A percentile compares a stretch with the other conserved stretches of the same genome.
These are phyloP conservation scores for Neurospora sp. DNA, from an alignment of 495 filamentous ascomycete species.

Conservation along the genomic window DNA sequence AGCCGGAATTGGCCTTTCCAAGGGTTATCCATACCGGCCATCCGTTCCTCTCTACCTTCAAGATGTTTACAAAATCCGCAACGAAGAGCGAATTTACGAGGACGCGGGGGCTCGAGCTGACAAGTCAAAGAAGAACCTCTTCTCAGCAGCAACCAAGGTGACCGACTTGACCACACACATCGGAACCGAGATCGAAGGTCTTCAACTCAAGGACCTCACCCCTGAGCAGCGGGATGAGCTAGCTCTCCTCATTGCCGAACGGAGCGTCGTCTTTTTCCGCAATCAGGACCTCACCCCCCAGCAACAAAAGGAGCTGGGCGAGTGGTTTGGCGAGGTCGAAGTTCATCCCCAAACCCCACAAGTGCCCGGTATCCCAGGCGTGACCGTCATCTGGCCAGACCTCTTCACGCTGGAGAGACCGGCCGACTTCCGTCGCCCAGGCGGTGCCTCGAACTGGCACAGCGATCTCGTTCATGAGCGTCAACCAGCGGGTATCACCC, in stretches of 20 bases:
- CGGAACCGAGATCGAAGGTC: conserved; percentile 59
- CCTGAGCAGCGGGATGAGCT: conserved; percentile 60
- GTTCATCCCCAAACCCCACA: conserved; percentile 62
- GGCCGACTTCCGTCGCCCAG: conserved; percentile 52
- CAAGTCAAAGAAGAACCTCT: conserved; percentile 52
- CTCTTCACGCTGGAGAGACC: conserved; percentile 45
- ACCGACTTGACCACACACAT: conserved; percentile 56
- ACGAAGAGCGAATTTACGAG: conserved; percentile 44
- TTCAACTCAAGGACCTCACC: conserved; percentile 59
- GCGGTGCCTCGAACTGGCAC: conserved; percentile 58
- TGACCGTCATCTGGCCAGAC: conserved; percentile 59
- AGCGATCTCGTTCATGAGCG: conserved; percentile 60
- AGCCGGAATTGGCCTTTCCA: conserved; percentile 51
- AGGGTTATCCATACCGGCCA: conserved; percentile 59
- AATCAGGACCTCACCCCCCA: conserved; percentile 62
- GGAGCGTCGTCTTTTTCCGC: conserved; percentile 68
- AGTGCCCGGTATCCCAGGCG: conserved; percentile 54
- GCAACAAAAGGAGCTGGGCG: conserved; percentile 55
- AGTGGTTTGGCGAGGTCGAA: conserved; percentile 57
- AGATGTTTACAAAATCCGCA: conserved; percentile 53
- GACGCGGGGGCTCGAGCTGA: conserved; percentile 58
- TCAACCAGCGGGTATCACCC: conserved; percentile 61
- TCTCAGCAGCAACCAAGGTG: conserved; percentile 56
- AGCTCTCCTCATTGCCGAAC: conserved; percentile 59
- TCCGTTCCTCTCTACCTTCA: conserved; percentile 53